Base-by-base conservation (phyloP, 2,329 filamentous ascomycete genomes). In the Sporothrix brunneoviolacea region DNA sequence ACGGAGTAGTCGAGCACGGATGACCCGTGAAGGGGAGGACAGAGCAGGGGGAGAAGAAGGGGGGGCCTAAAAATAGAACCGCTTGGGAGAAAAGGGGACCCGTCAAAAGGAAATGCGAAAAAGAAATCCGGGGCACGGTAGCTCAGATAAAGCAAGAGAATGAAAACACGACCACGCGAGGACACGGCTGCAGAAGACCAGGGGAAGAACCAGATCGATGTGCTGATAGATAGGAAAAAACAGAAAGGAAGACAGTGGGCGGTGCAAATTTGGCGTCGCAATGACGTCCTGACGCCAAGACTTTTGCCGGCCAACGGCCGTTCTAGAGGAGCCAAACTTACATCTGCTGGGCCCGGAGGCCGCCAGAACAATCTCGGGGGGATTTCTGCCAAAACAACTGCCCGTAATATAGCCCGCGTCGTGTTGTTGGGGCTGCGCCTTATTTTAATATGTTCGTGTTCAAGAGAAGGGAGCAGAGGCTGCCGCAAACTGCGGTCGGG, bases 1-100 rank as follows among this genome's bases (percentile, higher is more conserved):
- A 10, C 28, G 5, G n/a, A n/a, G 19, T 32, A 27, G 40, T 12
- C 41, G 19, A 44, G n/a, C 30, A 35, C 41, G 12, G 28, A 44
- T 44, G 41, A 18, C 30, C 16, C 18, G 36, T 21, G 36, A 38
- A 72, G 59, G 73, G 66, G 54, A 72, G 67, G 48, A n/a, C 15
- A 40, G 46, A 50, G 57, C 60, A 45, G 19, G 39, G 16, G 32
- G 22, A n/a, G 16, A 15, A 45, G 15, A 39, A 36, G 41, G 15
- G 46, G 37, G 40, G 37, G n/a, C 45, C 50, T 49, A 48, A 48
- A 48, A 52, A 52, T 48, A 52, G 50, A 52, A 48, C 39, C 21
- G 45, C 19, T 28, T 32, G 22, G 21, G 41, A 52, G 39, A 52
- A 44, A 45, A 35, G 39, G 45, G 50, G 35, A 37, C 33, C 43